These are phyloP conservation scores for Phytophthora parvispora DNA, from an alignment of 352 stramenopile species.

Conservation along the genomic window DNA sequence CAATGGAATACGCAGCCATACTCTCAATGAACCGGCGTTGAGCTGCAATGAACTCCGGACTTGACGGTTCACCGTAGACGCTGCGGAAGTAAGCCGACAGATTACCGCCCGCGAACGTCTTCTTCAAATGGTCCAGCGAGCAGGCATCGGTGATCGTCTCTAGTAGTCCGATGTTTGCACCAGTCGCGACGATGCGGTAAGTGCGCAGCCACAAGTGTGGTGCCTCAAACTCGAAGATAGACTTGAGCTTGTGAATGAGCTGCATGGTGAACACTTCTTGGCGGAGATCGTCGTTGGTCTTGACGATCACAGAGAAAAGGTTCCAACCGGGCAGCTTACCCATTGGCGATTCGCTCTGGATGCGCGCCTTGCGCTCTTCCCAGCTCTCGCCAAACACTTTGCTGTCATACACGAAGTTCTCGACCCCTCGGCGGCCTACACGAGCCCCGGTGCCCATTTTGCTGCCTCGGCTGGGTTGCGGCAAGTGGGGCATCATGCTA, in stretches of 20 bases:
- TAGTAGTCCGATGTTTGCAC: constrained; percentile 94
- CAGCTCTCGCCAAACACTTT: constrained; percentile 85
- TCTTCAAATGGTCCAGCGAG: constrained; percentile 98
- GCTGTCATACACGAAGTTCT: constrained; percentile 85
- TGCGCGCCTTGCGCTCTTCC: constrained; percentile 68
- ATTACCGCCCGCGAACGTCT: constrained; percentile 90
- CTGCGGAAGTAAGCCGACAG: constrained; percentile 93
- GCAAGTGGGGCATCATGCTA: constrained; percentile 34
- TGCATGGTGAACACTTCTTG: constrained; percentile 99
- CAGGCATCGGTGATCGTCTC: constrained; percentile 97
- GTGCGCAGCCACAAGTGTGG: constrained; percentile 94
- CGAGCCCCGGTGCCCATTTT: constrained; percentile 33
- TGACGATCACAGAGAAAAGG: constrained; percentile 96
- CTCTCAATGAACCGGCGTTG: constrained; percentile 96
- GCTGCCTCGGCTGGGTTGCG: constrained; percentile 36
- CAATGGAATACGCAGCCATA: constrained; percentile 97
- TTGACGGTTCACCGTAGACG: constrained; percentile 55
- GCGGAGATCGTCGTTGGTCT: constrained; percentile 98
- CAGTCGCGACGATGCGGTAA: constrained; percentile 97
- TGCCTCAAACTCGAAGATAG: constrained; percentile 95
- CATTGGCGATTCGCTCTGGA: constrained; percentile 77
- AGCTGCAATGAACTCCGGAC: constrained; percentile 66
- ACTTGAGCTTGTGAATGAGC: constrained; percentile 95
- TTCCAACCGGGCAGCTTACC: constrained; percentile 90
- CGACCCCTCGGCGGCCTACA: constrained; percentile 40